These are phyloP conservation scores for Solanum phureja DNA, from an alignment of 257 asterid species.

Conservation along the genomic window DNA sequence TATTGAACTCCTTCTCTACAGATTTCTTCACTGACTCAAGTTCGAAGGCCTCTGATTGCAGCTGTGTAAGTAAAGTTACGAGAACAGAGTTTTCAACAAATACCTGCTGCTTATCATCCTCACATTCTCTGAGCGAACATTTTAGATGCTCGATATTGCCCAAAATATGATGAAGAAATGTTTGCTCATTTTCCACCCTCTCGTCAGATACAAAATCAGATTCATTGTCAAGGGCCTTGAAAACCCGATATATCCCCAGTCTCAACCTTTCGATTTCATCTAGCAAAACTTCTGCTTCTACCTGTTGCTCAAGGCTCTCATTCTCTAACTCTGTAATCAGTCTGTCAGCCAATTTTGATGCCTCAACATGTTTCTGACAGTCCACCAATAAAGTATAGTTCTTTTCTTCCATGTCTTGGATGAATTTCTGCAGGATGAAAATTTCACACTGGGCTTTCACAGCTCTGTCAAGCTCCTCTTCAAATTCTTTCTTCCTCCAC, in stretches of 20 bases:
- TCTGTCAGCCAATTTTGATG: constrained; percentile 74
- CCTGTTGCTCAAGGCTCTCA: constrained; percentile 93
- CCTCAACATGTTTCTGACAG: constrained; percentile 90
- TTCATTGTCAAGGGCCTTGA: constrained; percentile 44
- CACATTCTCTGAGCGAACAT: constrained; percentile 30
- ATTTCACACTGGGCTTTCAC: constrained; percentile 81
- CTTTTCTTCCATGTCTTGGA: constrained; percentile 86
- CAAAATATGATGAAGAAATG: constrained; percentile 38
- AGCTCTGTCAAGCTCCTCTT: constrained; percentile 73
- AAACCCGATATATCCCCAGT: constrained; percentile 60
- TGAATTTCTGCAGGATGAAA: constrained; percentile 72
- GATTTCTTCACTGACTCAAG: constrained; percentile 45
- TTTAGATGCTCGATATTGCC: constrained; percentile 51
- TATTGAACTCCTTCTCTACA: constrained; percentile 41
- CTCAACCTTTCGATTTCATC: constrained; percentile 73
- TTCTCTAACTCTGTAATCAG: constrained; percentile 83
- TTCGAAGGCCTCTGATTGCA: constrained; percentile 56
- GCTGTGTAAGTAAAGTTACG: constrained; percentile 51
- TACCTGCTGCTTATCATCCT: constrained; percentile 59
- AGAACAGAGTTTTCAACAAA: constrained; percentile 76
- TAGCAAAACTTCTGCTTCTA: constrained; percentile 72
- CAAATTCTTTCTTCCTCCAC: constrained; percentile 60
- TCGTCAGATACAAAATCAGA: constrained; percentile 19
- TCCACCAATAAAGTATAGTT: constrained; percentile 54
- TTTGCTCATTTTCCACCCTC: constrained; percentile 44